A percentile compares a stretch with the other conserved stretches of the same genome.
Evolutionary conservation across 768 basidiomycete species (phyloP).

Genomic region (Floccularia luteovirens): DNA sequence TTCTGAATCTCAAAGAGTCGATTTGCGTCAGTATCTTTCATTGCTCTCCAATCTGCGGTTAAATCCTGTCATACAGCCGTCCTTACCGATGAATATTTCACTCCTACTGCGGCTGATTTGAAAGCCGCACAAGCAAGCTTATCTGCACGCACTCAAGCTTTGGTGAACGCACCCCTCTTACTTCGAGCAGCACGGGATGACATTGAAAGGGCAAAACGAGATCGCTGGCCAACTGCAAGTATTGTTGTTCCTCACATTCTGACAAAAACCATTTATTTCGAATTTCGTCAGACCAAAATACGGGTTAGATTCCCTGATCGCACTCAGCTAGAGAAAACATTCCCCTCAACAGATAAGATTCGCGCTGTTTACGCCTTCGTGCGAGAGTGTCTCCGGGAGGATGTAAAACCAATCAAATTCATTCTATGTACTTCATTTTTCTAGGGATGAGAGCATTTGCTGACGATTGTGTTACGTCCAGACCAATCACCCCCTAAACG

Average conservation of each 20-base stretch:
- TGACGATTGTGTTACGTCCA: constrained; percentile 16
- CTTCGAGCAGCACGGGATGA: constrained; percentile 58
- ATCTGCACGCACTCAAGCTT: constrained; percentile 48
- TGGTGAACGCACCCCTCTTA: constrained; percentile 66
- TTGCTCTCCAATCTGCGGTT: neutral
- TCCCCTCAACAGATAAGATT: constrained; percentile 76
- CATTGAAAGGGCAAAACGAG: constrained; percentile 47
- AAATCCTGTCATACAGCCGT: constrained; percentile 23
- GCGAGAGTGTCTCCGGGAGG: constrained; percentile 59
- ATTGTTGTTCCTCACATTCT: neutral
- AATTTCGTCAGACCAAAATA: constrained; percentile 57
- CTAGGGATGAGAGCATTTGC: neutral
- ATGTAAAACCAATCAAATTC: constrained; percentile 75
- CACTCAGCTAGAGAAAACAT: constrained; percentile 71
- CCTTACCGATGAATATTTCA: constrained; percentile 70
- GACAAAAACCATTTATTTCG: neutral
- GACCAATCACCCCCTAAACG: constrained; percentile 79
- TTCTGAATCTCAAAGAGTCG: constrained; percentile 2
- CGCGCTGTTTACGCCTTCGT: constrained; percentile 82
- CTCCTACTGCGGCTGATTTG: constrained; percentile 63
- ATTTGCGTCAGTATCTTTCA: neutral
- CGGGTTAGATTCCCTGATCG: constrained; percentile 77
- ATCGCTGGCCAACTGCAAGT: constrained; percentile 69
- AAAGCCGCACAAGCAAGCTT: constrained; percentile 59
- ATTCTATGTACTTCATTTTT: constrained; percentile 60